phyloP scores from a whole-genome alignment of 2,329 filamentous ascomycete genomes.

The Blumeria hordei region DNA sequence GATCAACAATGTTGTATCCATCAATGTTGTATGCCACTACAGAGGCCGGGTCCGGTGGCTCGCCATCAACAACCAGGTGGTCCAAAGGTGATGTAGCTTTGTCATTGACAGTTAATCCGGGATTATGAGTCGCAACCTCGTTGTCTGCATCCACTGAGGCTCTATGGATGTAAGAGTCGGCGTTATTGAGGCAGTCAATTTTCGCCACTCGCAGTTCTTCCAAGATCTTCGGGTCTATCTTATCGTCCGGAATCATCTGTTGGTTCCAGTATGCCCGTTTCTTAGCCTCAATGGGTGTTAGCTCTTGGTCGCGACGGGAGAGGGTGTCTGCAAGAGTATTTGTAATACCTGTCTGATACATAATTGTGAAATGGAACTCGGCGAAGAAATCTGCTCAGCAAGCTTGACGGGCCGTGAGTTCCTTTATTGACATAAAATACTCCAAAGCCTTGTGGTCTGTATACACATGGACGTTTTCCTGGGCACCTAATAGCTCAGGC shows the following conservation, averaged over 20 bases:
- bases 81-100: too few relatives aligned
- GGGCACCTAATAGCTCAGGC: background rate
- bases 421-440: background rate
- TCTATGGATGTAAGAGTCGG: too few relatives aligned
- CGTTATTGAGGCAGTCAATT: too few relatives aligned
- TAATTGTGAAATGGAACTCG: background rate
- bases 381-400: background rate
- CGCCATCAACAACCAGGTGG: background rate
- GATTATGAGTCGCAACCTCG: too few relatives aligned
- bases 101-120: too few relatives aligned
- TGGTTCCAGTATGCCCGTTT: too few relatives aligned
- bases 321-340: background rate
- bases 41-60: too few relatives aligned
- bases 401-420: background rate
- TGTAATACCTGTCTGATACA: background rate
- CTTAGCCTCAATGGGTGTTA: background rate
- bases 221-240: background rate
- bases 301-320: background rate
- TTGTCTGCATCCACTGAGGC: too few relatives aligned
- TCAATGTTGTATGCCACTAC: background rate
- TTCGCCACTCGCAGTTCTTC: background rate
- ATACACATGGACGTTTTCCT: background rate
- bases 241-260: background rate
- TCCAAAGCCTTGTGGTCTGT: background rate
- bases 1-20: background rate